A percentile compares a stretch with the other conserved stretches of the same genome.
Evolutionary conservation across 257 asterid species (phyloP).

Genomic region (Gardenia jasminoides): DNA sequence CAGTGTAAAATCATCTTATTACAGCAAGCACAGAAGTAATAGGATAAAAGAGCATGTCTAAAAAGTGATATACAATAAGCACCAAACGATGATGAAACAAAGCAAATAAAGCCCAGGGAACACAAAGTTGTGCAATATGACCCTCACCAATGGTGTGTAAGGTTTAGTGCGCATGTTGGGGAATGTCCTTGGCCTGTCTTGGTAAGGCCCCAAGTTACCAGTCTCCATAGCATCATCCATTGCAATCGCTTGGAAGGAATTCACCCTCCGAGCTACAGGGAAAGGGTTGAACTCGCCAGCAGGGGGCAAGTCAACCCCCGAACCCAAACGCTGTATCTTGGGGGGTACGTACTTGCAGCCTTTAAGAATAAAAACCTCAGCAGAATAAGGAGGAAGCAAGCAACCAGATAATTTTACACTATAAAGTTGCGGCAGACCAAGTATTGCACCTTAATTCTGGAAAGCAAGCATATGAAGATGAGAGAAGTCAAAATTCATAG

Average conservation of each 20-base stretch:
- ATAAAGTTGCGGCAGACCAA: neutral
- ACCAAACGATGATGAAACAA: neutral
- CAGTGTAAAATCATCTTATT: neutral
- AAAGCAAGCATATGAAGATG: constrained; percentile 5
- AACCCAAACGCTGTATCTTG: constrained; percentile 61
- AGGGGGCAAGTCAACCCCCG: constrained; percentile 95
- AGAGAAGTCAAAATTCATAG: neutral
- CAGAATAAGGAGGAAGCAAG: neutral
- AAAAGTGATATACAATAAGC: neutral
- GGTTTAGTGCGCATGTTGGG: constrained; percentile 89
- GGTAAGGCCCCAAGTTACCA: constrained; percentile 74
- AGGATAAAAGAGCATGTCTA: neutral
- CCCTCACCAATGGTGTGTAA: constrained; percentile 77
- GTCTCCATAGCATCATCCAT: constrained; percentile 93
- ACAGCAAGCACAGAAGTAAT: neutral
- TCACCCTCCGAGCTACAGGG: constrained; percentile 72
- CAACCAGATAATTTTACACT: neutral
- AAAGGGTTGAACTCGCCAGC: constrained; percentile 57
- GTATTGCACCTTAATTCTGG: neutral
- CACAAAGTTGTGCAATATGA: neutral
- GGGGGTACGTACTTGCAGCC: constrained; percentile 1
- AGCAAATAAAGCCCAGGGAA: neutral
- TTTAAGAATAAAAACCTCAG: neutral
- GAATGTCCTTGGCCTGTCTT: constrained; percentile 73
- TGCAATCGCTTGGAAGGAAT: constrained; percentile 71